Base-by-base conservation (phyloP, 495 filamentous ascomycete species). In the Cercophora sp. region DNA sequence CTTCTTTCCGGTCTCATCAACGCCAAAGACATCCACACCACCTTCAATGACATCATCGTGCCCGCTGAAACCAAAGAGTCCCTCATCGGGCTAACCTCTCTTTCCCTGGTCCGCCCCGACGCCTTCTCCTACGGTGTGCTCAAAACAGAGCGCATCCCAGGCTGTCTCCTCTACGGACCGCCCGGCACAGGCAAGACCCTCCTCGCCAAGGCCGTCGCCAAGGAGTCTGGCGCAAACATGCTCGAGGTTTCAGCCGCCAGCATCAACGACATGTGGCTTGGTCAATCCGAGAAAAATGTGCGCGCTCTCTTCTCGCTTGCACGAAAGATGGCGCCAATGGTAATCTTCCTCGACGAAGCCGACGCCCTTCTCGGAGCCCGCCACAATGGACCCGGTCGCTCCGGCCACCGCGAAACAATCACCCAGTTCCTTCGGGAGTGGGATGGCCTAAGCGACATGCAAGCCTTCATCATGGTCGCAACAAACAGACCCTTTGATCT, bases 401-500 rank as follows among this genome's bases (percentile, higher is more conserved):
- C 78, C 1, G 80, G 79, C 10, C 88, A 93, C 62, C 82, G 93
- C 37, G 93, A 97, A 70, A 84, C 93, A 39, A 94, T 98, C 71
- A 98, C 96, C 56, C 92, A 97, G 66, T 98, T 97, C 66, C 72
- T 98, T 29, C 82, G 89, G n/a, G 93, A 97, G 67, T 98, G 93
- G 93, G 93, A 96, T 59, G 93, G 94, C 13, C 85, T 98, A 79
- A 86, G 83, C 34, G 85, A 89, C 55, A 76, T 83, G 40, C 86
- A 85, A 5, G 89, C 91, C 2, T 97, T 98, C 68, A 94, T 98
- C 66, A 96, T 98, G 94, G 90, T 97, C 0, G 93, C 93, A n/a
- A 96, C 90, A 10, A 97, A 97, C 64, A 76, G 92, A 11, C 92
- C 92, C 0, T 96, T 96, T 52, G 91, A 97, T 60, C 80, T 98